Evolutionary conservation across 805 yeast species (phyloP), one percentile per base, ranked within the genome.

Genomic region (Cyberlindnera subsufficiens): DNA sequence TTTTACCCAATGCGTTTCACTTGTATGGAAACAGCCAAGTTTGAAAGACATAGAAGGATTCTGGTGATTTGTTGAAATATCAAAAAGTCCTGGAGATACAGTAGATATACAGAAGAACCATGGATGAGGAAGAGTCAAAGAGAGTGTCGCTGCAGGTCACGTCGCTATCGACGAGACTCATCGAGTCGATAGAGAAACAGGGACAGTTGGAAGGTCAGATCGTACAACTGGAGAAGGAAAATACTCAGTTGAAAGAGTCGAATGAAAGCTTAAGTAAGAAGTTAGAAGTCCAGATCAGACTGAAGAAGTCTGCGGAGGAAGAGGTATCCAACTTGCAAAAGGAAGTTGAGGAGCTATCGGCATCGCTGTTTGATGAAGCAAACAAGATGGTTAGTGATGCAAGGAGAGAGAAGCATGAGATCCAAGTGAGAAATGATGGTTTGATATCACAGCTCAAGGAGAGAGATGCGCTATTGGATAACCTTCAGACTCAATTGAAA

Each of bases 351-450:
- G 95, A 86, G 32, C 64, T 87, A 37, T 77, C 89, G 1, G 86
- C 82, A 1, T 78, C 89, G 1, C 64, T 87, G 29, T 87, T 87
- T 57, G 83, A 78, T 48, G 93, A 88, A 57, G 96, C 96, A 13
- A 87, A 87, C 58, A 72, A 74, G 39, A 86, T 86, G 86, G 96
- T 87, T 6, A 78, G 83, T 38, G 77, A 80, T 47, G 96, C 95
- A 0, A 77, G 86, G 46, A 71, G 78, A 41, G 84, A 82, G 43
- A 75, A 81, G 5, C 72, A 80, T 55, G 78, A 76, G 30, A 69
- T 69, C 47, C 78, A 80, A 52, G 62, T 75, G 39, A 77, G 80
- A 50, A 84, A 84, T 52, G 65, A 72, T 30, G 78, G 74, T 49
- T 59, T 85, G 38, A 53, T 66, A 1, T 68, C 66, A 6, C 74